phyloP scores from a whole-genome alignment of 352 stramenopile species.

The Globisporangium viniferum region DNA sequence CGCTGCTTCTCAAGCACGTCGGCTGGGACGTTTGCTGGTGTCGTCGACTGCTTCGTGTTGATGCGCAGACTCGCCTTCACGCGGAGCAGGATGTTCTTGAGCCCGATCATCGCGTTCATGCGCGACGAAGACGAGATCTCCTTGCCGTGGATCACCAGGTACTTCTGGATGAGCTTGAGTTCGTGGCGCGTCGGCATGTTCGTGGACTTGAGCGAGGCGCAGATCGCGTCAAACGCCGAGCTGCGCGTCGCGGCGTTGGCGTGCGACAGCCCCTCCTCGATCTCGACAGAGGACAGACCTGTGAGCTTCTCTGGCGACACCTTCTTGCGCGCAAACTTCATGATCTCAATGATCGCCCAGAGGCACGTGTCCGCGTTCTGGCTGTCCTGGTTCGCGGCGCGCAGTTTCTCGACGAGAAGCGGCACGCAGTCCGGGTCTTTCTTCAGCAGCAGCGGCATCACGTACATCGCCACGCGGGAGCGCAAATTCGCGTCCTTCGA shows the following conservation, averaged over 20 bases:
- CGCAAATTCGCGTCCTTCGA: constrained; percentile 52
- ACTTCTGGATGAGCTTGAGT: constrained; percentile 56
- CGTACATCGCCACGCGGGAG: constrained; percentile 66
- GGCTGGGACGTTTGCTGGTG: neutral
- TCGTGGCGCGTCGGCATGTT: constrained; percentile 60
- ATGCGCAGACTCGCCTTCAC: constrained; percentile 67
- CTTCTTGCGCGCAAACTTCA: constrained; percentile 77
- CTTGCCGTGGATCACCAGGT: constrained; percentile 69
- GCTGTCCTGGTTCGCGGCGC: constrained; percentile 17
- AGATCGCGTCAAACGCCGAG: constrained; percentile 79
- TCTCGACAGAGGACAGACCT: constrained; percentile 45
- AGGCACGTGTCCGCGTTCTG: constrained; percentile 38
- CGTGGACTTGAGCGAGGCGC: constrained; percentile 76
- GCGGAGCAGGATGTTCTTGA: constrained; percentile 76
- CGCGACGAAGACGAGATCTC: constrained; percentile 60
- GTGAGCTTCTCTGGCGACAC: constrained; percentile 57
- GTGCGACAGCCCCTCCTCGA: constrained; percentile 60
- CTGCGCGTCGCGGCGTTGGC: constrained; percentile 48
- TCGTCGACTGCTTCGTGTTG: constrained; percentile 16
- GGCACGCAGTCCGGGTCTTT: constrained; percentile 57
- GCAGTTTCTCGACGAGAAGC: constrained; percentile 48
- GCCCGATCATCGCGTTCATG: constrained; percentile 70
- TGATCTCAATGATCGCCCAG: constrained; percentile 74
- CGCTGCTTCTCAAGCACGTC: constrained; percentile 18
- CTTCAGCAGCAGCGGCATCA: constrained; percentile 69